Evolutionary conservation across 129 eudicot species (phyloP).

Genomic region (Oenanthe sinensis): DNA sequence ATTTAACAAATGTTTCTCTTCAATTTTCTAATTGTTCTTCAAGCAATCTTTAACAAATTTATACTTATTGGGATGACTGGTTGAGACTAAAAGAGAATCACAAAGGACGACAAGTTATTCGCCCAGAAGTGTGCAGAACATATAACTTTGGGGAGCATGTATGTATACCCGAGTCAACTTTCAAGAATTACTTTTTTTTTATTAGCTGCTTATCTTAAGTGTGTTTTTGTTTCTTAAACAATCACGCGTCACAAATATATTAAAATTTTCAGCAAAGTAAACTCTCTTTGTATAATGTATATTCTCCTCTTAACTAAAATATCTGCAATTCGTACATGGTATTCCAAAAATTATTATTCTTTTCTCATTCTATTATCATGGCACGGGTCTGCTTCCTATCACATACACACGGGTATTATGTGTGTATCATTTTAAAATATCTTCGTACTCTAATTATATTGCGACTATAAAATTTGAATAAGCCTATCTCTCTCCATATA

Average conservation of each 20-base stretch:
- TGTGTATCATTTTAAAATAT: background rate
- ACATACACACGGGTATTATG: background rate
- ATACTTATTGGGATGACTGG: conserved; percentile 99
- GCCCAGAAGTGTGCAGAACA: conserved; percentile 97
- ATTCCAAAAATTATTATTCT: background rate
- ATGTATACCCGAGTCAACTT: conserved; percentile 26
- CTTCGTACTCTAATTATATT: no score
- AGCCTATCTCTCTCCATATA: background rate
- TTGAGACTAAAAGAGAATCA: conserved; percentile 83
- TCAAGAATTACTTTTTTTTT: background rate
- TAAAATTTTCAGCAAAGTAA: background rate
- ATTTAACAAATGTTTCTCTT: conserved; percentile 6
- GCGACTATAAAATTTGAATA: background rate
- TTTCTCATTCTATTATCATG: background rate
- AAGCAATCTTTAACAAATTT: conserved; percentile 42
- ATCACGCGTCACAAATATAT: background rate
- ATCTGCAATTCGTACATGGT: background rate
- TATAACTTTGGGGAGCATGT: conserved; percentile 99
- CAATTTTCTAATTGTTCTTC: background rate
- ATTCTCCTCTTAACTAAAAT: background rate
- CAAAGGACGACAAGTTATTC: conserved; percentile 75
- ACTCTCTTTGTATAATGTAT: background rate
- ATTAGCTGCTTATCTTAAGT: background rate
- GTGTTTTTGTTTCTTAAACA: background rate
- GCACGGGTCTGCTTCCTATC: background rate